Conservation (phyloP, 441 rosid genomes). For the Corymbia citriodora region DNA sequence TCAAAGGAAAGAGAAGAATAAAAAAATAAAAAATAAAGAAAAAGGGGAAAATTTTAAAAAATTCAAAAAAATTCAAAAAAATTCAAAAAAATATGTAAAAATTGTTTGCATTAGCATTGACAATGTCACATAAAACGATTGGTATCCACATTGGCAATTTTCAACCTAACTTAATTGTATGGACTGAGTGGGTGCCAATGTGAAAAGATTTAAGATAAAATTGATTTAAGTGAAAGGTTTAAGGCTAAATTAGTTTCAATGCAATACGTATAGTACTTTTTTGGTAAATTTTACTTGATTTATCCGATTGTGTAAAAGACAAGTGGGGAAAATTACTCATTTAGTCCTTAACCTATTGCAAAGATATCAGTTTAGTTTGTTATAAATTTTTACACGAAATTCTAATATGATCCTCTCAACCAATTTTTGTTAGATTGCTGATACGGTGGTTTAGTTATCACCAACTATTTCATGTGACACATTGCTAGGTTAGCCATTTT, state of each 20-base stretch:
- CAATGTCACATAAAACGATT: accelerated
- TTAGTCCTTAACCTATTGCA: background rate
- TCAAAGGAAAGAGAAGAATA: background rate
- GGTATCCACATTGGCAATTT: accelerated
- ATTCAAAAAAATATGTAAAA: too few species aligned
- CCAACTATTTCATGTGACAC: accelerated
- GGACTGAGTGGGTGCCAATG: accelerated
- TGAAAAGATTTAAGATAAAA: too few species aligned
- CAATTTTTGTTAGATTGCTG: accelerated
- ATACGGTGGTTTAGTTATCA: background rate
- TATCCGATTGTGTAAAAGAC: background rate
- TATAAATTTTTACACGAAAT: accelerated
- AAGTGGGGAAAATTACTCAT: background rate
- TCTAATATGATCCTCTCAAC: accelerated
- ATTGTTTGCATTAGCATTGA: background rate
- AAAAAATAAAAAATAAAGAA: too few species aligned
- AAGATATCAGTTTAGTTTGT: accelerated
- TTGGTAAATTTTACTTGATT: background rate
- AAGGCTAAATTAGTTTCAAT: background rate
- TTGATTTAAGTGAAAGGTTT: too few species aligned
- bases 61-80: too few species aligned
- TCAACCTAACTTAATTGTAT: accelerated
- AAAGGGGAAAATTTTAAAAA: background rate
- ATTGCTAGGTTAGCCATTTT: accelerated
- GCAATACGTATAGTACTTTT: too few species aligned